Base-by-base conservation (phyloP, 495 filamentous ascomycete genomes). In the Oidiodendron maius region DNA sequence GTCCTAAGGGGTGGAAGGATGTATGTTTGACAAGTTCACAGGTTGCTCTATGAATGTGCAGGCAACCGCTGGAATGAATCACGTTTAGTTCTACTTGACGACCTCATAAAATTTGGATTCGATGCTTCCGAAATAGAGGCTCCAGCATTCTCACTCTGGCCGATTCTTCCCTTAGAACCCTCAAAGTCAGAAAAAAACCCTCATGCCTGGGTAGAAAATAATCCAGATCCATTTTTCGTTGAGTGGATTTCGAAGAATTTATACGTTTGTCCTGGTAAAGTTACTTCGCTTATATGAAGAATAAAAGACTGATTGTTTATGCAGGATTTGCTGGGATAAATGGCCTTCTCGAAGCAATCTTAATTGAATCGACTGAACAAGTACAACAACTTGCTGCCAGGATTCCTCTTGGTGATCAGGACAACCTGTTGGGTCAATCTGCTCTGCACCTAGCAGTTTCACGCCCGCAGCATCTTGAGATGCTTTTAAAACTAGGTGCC, bases 221-320 rank as follows among this genome's bases (percentile, higher is more conserved):
- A 11, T n/a, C 28, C 28, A n/a, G 46, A 48, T 22, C 36, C 46
- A 3, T 40, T 48, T 20, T 48, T 48, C 21, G 16, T 48, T 16
- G 22, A 48, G 4, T 48, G 46, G 46, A 48, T 48, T 5, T 25
- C 46, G 9, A 17, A 40, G 37, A 24, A n/a, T 4, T 15, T 41
- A 12, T 21, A 48, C 13, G 36, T 48, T 16, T 48, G 10, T 17
- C 46, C 46, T 18, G 46, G 46, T 48, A 41, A 40, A 23, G 16
- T 42, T n/a, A 42, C 4, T 22, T 22, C 11, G 4, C 10, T 11
- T 18, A 5, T 24, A 15, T 42, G 21, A 4, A 9, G 9, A 18
- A 9, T 16, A 18, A 4, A 22, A 22, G 25, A 10, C 40, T 42
- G n/a, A 23, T 22, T 23, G 10, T 11, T 23, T 21, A 15, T 18